These are phyloP conservation scores for Kandelia obovata DNA, from an alignment of 345 rosid genomes.

Conservation along the genomic window DNA sequence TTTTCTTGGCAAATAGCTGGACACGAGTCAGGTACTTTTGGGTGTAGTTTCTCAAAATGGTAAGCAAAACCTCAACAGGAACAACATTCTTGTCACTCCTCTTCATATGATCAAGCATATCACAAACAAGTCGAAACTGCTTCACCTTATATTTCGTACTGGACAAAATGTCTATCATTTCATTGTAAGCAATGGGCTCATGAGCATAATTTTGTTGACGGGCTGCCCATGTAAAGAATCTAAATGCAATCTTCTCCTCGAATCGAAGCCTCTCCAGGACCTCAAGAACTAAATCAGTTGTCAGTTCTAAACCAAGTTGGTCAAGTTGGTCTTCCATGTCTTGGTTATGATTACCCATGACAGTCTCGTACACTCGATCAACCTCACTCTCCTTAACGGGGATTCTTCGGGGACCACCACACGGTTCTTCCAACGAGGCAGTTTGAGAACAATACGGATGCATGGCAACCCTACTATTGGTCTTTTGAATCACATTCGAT, in stretches of 20 bases:
- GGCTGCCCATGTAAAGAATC: slow-evolving; percentile 86
- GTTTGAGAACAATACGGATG: slow-evolving; percentile 8
- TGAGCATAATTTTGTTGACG: slow-evolving; percentile 56
- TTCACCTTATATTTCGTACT: slow-evolving; percentile 75
- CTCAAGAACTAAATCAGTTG: slow-evolving; percentile 52
- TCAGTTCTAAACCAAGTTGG: slow-evolving; percentile 44
- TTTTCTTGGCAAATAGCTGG: slow-evolving; percentile 83
- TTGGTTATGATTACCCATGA: slow-evolving; percentile 43
- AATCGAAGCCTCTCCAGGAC: slow-evolving; percentile 62
- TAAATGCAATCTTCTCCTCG: slow-evolving; percentile 70
- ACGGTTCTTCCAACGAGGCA: slow-evolving; percentile 11
- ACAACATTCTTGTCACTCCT: slow-evolving; percentile 46
- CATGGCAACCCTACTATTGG: not conserved
- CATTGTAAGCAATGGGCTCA: slow-evolving; percentile 55
- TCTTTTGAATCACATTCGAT: not conserved
- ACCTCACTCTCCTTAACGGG: slow-evolving; percentile 35
- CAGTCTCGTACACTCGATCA: slow-evolving; percentile 41
- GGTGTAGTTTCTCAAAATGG: slow-evolving; percentile 59
- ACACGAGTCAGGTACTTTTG: slow-evolving; percentile 75
- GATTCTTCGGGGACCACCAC: slow-evolving; percentile 5
- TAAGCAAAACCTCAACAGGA: slow-evolving; percentile 54
- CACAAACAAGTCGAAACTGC: slow-evolving; percentile 75
- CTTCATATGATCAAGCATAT: slow-evolving; percentile 83
- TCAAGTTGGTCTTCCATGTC: slow-evolving; percentile 64
- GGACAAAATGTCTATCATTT: slow-evolving; percentile 77